Evolutionary conservation across 441 rosid species (phyloP).

Genomic region (Biscutella laevigata): DNA sequence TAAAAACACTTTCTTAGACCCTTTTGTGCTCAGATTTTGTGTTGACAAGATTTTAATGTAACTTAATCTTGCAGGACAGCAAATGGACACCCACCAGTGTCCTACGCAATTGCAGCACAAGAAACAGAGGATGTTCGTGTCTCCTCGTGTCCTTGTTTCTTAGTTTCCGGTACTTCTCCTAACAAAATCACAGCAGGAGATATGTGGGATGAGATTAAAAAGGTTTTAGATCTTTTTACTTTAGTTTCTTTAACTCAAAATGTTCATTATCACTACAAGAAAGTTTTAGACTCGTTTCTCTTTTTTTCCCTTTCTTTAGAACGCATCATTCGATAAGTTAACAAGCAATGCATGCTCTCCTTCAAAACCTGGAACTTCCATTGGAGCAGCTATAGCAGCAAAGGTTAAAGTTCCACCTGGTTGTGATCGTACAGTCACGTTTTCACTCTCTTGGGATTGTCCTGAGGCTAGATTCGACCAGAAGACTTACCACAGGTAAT

Average conservation of each 20-base stretch:
- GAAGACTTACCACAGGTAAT: conserved; percentile 49
- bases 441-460: conserved; percentile 68
- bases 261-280: no score
- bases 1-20: conserved; percentile 23
- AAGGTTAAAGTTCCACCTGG: conserved; percentile 49
- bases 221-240: conserved; percentile 19
- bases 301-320: conserved; percentile 25
- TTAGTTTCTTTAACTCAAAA: no score
- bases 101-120: conserved; percentile 56
- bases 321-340: conserved; percentile 48
- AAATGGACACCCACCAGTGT: conserved; percentile 61
- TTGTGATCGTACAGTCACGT: conserved; percentile 39
- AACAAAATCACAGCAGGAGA: conserved; percentile 51
- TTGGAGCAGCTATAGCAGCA: conserved; percentile 69
- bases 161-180: conserved; percentile 38
- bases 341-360: conserved; percentile 24
- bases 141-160: conserved; percentile 56
- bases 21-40: neutral
- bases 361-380: conserved; percentile 50
- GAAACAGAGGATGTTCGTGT: conserved; percentile 57
- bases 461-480: conserved; percentile 47
- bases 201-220: conserved; percentile 66
- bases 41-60: neutral
- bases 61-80: conserved; percentile 51
- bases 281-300: neutral